Evolutionary conservation across 805 yeast species (phyloP).

Genomic region (Candida morakotiae): DNA sequence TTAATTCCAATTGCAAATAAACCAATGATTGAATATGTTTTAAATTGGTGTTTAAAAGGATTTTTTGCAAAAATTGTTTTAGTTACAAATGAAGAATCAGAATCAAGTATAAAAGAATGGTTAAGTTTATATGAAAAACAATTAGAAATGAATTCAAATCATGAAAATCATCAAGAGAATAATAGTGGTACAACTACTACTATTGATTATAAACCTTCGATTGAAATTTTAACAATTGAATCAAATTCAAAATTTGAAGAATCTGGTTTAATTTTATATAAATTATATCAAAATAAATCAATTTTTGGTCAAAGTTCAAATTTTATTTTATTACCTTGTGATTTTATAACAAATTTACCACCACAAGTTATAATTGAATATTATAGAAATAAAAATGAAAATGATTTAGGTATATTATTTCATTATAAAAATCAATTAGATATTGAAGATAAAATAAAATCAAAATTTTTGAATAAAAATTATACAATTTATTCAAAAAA

Average conservation of each 20-base stretch:
- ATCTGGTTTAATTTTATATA: constrained; percentile 62
- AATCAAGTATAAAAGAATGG: constrained; percentile 41
- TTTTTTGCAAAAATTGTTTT: constrained; percentile 68
- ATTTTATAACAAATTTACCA: constrained; percentile 86
- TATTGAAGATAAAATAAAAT: constrained; percentile 65
- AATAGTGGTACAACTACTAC: too few relatives aligned
- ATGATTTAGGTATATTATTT: constrained; percentile 71
- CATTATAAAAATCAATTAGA: constrained; percentile 73
- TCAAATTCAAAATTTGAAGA: constrained; percentile 18
- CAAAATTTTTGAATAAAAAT: constrained; percentile 51
- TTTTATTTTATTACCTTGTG: constrained; percentile 89
- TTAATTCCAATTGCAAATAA: constrained; percentile 83
- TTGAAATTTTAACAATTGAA: constrained; percentile 11
- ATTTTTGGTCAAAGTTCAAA: constrained; percentile 27
- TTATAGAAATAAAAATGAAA: constrained; percentile 65
- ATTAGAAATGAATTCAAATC: constrained; percentile 12
- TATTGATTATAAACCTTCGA: constrained; percentile 8
- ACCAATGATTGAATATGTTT: constrained; percentile 82
- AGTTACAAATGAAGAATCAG: constrained; percentile 48
- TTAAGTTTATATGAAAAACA: constrained; percentile 8
- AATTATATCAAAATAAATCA: constrained; percentile 36
- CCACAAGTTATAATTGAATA: constrained; percentile 85
- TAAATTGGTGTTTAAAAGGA: constrained; percentile 92
- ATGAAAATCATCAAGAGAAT: constrained; percentile 10
- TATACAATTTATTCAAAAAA: constrained; percentile 61